These are phyloP conservation scores for Barnettozyma populi DNA, from an alignment of 805 yeast genomes.

Conservation along the genomic window DNA sequence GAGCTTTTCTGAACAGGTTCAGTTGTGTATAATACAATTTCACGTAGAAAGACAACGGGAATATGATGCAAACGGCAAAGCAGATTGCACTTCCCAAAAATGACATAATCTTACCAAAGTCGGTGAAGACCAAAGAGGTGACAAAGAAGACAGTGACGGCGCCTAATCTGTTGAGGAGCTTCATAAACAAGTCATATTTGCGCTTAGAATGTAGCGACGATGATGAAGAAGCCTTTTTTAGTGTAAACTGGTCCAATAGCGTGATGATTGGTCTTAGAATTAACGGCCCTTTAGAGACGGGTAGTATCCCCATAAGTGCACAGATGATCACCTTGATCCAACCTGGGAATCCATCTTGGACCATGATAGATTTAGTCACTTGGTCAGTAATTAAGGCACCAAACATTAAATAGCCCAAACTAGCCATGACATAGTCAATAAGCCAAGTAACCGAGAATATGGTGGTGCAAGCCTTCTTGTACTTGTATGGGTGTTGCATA, in stretches of 20 bases:
- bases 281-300: constrained; percentile 73
- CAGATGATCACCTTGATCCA: constrained; percentile 43
- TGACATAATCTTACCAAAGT: constrained; percentile 71
- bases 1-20: constrained; percentile 19
- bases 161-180: constrained; percentile 14
- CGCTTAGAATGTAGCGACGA: neutral
- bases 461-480: constrained; percentile 42
- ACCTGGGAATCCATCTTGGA: constrained; percentile 60
- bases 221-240: neutral
- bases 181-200: neutral
- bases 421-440: constrained; percentile 57
- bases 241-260: constrained; percentile 41
- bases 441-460: constrained; percentile 54
- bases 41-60: constrained; percentile 63
- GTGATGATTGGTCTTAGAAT: constrained; percentile 68
- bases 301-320: constrained; percentile 57
- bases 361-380: constrained; percentile 68
- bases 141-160: constrained; percentile 35
- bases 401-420: constrained; percentile 74
- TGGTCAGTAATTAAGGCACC: constrained; percentile 66
- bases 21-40: constrained; percentile 39
- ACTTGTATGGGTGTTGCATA: constrained; percentile 67
- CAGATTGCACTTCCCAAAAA: constrained; percentile 71
- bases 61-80: constrained; percentile 63
- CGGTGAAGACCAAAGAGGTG: constrained; percentile 54